Base-by-base conservation (phyloP, 306 rosid species). In the Crataegus laevigata region DNA sequence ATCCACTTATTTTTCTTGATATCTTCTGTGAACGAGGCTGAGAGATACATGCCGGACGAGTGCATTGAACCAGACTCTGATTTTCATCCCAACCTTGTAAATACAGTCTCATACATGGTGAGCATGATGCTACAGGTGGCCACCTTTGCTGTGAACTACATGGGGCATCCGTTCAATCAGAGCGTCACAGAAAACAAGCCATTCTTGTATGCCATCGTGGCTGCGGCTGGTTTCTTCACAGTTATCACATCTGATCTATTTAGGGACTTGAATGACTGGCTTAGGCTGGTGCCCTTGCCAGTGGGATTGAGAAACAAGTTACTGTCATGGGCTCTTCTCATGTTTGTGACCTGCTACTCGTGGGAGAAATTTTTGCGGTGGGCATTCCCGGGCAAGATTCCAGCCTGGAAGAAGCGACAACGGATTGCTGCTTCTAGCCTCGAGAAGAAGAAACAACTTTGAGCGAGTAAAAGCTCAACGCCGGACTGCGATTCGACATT, bases 81-180 rank as follows among this genome's bases (percentile, higher is more conserved):
- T 30, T 96, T 96, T 78, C 99, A 96, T 81, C 99, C 99, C 70
- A 96, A 96, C 79, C 87, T 96, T 79, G 99, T 96, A 58, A 96
- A 96, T 66, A 96, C 99, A 4, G 99, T 92, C 76, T 96, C 99
- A 11, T 96, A 96, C 93, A 96, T 89, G 98, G 99, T 96, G 71
- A 85, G 84, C 89, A 90, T 96, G 99, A 96, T 96, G 99, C 87
- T 96, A 71, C 99, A 96, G 89, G 99, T 96, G 84, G 99, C 99
- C n/a, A 96, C 99, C 43, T 96, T 96, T 66, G 97, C 98, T 43
- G 99, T 96, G 71, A 96, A 96, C 88, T 96, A 96, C 77, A 96
- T 92, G 99, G 98, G 99, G 17, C 99, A 96, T 76, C 99, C 99
- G 30, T 96, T 96, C 82, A 96, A 96, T 87, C 99, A 96, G 85